A percentile compares a stretch with the other conserved stretches of the same genome.
Evolutionary conservation across 768 basidiomycete species (phyloP).

Genomic region (Panellus pusillus): DNA sequence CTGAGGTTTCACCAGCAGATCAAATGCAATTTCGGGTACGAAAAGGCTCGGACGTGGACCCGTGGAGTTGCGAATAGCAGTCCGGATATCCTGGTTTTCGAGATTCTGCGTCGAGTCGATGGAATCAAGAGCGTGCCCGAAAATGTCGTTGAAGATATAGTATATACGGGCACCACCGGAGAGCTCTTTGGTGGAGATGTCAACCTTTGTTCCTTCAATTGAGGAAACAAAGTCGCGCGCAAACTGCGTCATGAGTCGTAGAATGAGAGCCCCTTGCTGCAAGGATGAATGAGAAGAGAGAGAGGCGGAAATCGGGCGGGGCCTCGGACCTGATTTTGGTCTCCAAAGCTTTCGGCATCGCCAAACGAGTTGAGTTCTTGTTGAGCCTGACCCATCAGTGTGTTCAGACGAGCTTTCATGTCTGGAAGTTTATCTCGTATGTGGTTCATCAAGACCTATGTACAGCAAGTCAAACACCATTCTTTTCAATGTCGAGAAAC

Average conservation of each 20-base stretch:
- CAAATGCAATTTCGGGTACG: conserved; percentile 96
- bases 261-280: conserved; percentile 84
- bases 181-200: conserved; percentile 97
- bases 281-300: conserved; percentile 14
- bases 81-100: conserved; percentile 93
- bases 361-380: conserved; percentile 98
- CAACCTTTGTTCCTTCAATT: conserved; percentile 94
- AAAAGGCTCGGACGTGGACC: conserved; percentile 95
- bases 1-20: conserved; percentile 95
- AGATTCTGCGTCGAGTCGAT: conserved; percentile 92
- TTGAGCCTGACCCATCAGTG: conserved; percentile 97
- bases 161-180: conserved; percentile 98
- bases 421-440: conserved; percentile 98
- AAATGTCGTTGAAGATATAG: conserved; percentile 99
- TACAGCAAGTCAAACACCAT: background rate
- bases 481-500: background rate
- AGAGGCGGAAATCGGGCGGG: conserved; percentile 11
- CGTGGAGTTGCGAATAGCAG: conserved; percentile 97
- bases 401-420: conserved; percentile 98
- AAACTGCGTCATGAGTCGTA: conserved; percentile 98
- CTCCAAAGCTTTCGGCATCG: conserved; percentile 88
- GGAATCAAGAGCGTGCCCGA: conserved; percentile 85
- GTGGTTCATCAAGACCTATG: conserved; percentile 95
- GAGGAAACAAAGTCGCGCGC: conserved; percentile 96
- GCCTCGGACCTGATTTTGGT: conserved; percentile 72